A percentile compares a stretch with the other conserved stretches of the same genome.
These are phyloP conservation scores for Hypoxylon sp. DNA, from an alignment of 2,329 filamentous ascomycete species.

Conservation along the genomic window DNA sequence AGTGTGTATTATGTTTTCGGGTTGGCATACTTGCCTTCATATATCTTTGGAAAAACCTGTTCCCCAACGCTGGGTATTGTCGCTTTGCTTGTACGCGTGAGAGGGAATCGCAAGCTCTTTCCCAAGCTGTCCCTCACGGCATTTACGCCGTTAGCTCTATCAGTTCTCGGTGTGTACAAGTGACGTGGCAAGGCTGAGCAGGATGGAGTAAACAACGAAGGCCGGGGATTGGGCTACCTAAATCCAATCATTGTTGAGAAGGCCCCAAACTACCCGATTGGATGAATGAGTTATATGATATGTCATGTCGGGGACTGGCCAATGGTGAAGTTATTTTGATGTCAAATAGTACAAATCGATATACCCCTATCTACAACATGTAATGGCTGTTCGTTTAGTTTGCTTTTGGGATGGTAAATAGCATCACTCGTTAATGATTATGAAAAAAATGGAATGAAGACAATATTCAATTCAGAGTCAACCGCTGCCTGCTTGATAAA, in stretches of 20 bases:
- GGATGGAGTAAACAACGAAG: slow-evolving; percentile 19
- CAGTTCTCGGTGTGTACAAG: slow-evolving; percentile 22
- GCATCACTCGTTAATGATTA: slow-evolving; percentile 16
- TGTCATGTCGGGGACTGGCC: slow-evolving; percentile 5
- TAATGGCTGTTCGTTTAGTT: too few species aligned
- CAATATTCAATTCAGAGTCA: background rate
- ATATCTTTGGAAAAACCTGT: slow-evolving; percentile 2
- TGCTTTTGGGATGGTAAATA: too few species aligned
- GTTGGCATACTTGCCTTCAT: slow-evolving; percentile 5
- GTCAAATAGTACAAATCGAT: slow-evolving; percentile 15
- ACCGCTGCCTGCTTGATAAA: background rate
- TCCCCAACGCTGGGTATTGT: background rate
- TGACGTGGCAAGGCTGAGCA: slow-evolving; percentile 35
- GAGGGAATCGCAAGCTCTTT: slow-evolving; percentile 2
- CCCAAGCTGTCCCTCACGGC: slow-evolving; percentile 14
- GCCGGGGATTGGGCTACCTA: slow-evolving; percentile 8
- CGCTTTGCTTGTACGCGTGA: background rate
- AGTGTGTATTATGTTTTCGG: slow-evolving; percentile 11
- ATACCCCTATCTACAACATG: slow-evolving; percentile 25
- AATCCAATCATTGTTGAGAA: slow-evolving; percentile 17
- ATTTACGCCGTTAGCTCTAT: slow-evolving; percentile 13
- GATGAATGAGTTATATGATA: slow-evolving; percentile 18
- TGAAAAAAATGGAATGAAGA: slow-evolving; percentile 5
- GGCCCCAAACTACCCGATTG: slow-evolving; percentile 27
- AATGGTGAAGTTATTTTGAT: slow-evolving; percentile 13